Percentiles rank a stretch among this genome's conserved stretches.
These are phyloP conservation scores for Sporothrix inflata DNA, from an alignment of 2,329 filamentous ascomycete species.

Conservation along the genomic window DNA sequence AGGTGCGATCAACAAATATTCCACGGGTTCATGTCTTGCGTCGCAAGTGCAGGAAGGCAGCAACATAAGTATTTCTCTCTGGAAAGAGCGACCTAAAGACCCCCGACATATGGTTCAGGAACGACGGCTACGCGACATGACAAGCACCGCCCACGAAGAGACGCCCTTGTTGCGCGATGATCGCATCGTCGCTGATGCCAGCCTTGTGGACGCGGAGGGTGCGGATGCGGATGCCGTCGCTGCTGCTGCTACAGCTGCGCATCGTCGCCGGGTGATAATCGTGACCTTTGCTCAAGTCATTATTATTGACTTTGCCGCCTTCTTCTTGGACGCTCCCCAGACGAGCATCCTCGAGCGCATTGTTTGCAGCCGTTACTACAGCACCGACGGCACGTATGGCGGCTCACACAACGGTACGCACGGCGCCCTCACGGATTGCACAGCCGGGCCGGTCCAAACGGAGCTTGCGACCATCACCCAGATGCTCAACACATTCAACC, in stretches of 20 bases:
- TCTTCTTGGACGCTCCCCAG: constrained; percentile 13
- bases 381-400: background rate
- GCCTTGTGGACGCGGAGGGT: background rate
- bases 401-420: background rate
- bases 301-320: constrained; percentile 16
- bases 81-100: background rate
- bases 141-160: background rate
- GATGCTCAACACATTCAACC: constrained; percentile 19
- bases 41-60: background rate
- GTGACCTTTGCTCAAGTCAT: background rate
- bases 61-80: background rate
- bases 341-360: constrained; percentile 14
- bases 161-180: constrained; percentile 6
- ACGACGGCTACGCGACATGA: constrained; percentile 2
- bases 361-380: constrained; percentile 9
- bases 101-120: background rate
- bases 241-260: background rate
- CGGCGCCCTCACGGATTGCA: background rate
- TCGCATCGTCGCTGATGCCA: background rate
- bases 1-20: background rate
- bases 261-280: background rate
- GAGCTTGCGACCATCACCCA: constrained; percentile 19
- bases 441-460: background rate
- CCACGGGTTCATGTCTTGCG: background rate
- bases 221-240: background rate